These are phyloP conservation scores for Xylariaceae sp. DNA, from an alignment of 2,329 filamentous ascomycete species.

Conservation along the genomic window DNA sequence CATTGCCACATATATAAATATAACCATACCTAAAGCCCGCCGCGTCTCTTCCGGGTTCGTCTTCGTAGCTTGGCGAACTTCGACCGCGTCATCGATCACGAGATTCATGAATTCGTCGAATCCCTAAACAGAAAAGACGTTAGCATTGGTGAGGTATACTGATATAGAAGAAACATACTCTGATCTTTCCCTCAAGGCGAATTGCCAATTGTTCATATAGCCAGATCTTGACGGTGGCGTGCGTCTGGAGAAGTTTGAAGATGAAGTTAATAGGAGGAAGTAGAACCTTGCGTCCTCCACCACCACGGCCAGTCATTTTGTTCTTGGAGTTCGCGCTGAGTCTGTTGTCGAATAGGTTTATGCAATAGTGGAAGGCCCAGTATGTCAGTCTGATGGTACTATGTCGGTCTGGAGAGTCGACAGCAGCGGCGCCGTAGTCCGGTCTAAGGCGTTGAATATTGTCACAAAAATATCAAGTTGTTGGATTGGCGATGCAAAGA, in stretches of 20 bases:
- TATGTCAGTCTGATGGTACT: background rate
- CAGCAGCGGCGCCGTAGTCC: background rate
- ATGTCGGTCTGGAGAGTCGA: background rate
- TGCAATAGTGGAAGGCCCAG: background rate
- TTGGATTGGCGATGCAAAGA: constrained; percentile 14
- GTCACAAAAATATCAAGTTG: constrained; percentile 7
- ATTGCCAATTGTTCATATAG: constrained; percentile 94
- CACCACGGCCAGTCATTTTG: constrained; percentile 62
- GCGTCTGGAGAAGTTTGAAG: constrained; percentile 84
- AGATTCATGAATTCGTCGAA: constrained; percentile 99
- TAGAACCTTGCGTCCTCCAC: constrained; percentile 62
- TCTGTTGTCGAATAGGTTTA: background rate
- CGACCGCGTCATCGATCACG: constrained; percentile 91
- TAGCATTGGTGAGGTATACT: constrained; percentile 3
- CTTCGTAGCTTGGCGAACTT: constrained; percentile 85
- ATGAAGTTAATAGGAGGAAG: constrained; percentile 77
- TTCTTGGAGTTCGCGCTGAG: constrained; percentile 1
- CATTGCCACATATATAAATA: background rate
- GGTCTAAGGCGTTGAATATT: background rate
- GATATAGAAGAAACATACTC: constrained; percentile 57
- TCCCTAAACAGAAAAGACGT: constrained; percentile 58
- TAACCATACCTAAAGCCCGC: constrained; percentile 68
- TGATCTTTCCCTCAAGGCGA: constrained; percentile 94
- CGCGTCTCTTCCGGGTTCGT: constrained; percentile 74
- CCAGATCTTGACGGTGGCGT: constrained; percentile 90